phyloP scores from a whole-genome alignment of 495 filamentous ascomycete species.

The Hypoxylon trugodes region DNA sequence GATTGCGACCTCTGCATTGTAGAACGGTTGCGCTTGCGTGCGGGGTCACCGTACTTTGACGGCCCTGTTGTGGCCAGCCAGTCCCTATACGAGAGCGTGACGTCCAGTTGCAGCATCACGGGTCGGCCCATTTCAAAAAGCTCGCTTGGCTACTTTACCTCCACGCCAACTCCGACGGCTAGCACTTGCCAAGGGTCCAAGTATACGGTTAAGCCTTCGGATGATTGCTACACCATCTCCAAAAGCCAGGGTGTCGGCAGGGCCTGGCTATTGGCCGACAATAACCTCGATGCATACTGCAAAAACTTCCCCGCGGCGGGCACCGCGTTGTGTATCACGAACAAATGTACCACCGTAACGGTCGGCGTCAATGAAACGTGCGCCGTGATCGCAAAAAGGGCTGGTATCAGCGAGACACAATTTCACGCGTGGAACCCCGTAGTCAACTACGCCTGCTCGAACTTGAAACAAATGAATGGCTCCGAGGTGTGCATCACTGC shows the following conservation, averaged over 20 bases:
- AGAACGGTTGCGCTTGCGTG: neutral
- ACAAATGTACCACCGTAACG: neutral
- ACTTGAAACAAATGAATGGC: neutral
- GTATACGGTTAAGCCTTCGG: slow-evolving; percentile 25
- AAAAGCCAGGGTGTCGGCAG: slow-evolving; percentile 20
- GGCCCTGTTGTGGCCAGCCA: neutral
- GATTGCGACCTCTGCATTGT: too few relatives aligned
- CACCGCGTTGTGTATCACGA: slow-evolving; percentile 28
- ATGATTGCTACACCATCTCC: slow-evolving; percentile 34
- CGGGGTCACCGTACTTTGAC: neutral
- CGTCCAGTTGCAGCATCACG: too few relatives aligned
- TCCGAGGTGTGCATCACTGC: neutral
- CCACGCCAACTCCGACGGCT: too few relatives aligned
- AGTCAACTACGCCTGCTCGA: neutral
- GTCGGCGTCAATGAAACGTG: slow-evolving; percentile 41
- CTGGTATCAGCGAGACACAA: slow-evolving; percentile 41
- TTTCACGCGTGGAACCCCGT: slow-evolving; percentile 37
- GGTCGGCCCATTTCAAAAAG: too few relatives aligned
- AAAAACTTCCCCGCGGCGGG: slow-evolving; percentile 27
- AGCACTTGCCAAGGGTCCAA: slow-evolving; percentile 26
- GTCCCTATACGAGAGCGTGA: neutral
- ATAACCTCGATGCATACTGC: slow-evolving; percentile 30
- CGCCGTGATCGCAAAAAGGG: slow-evolving; percentile 33
- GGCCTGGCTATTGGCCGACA: slow-evolving; percentile 28
- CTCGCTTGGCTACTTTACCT: too few relatives aligned